Base-by-base conservation (phyloP, 75 land plant species). In the Cupressus sempervirens region DNA sequence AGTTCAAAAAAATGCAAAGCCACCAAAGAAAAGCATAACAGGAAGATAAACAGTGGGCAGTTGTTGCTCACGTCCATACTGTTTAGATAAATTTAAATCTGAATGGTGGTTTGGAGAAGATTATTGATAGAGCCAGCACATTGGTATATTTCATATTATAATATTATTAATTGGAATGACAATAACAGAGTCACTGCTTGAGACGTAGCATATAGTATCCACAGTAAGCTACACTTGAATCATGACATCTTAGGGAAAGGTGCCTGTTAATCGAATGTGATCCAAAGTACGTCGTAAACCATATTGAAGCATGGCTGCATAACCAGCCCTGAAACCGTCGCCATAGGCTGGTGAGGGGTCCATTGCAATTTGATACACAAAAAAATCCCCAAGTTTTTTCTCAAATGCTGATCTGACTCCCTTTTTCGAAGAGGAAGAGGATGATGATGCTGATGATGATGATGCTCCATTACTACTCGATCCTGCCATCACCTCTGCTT, bases 281-380 rank as follows among this genome's bases (percentile, higher is more conserved):
- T 96, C 94, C 54, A 95, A 89, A 5, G 97, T 96, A 14, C 92
- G 86, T 40, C 68, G 74, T 7, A 96, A 89, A 13, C 98, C 98
- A 68, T 89, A 92, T 81, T 87, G 87, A 34, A 81, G 34, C 52
- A 95, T 94, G 56, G 95, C 89, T 32, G 85, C 62, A 40, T 89
- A 84, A 4, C 90, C 97, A 82, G 84, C 82, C 86, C 98, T 88
- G 84, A 95, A 96, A 3, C 98, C 98, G n/a, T 89, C 95, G 26
- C 98, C 97, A 89, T 96, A 96, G 36, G 93, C 91, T 32, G 93
- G 83, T 80, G 98, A 96, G 18, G 92, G 81, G 84, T 96, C 98
- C 43, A 91, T 85, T 82, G 93, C 95, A 80, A 96, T 96, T 84
- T 96, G 98, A 86, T 96, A 94, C 70, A 91, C 89, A 89, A 96